Evolutionary conservation across 768 basidiomycete genomes (phyloP).

Genomic region (Auricularia auricula-judae): DNA sequence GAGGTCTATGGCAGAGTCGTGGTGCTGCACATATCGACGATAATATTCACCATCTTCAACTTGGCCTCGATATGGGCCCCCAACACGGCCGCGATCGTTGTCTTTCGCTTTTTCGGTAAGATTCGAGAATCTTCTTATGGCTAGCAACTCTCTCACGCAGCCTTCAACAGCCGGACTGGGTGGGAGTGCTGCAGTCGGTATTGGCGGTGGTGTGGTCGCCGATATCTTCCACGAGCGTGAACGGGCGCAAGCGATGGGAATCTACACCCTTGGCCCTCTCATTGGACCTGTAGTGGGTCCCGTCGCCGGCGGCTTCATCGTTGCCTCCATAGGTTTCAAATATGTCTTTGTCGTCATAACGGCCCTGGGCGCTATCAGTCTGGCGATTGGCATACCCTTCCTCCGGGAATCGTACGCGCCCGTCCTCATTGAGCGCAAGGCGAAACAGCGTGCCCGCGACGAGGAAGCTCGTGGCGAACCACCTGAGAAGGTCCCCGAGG

Average conservation of each 20-base stretch:
- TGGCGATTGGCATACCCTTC: conserved; percentile 8
- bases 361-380: conserved; percentile 9
- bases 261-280: conserved; percentile 12
- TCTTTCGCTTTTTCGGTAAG: conserved; percentile 14
- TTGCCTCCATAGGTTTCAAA: conserved; percentile 6
- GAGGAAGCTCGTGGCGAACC: background rate
- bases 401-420: conserved; percentile 18
- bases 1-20: conserved; percentile 13
- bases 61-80: conserved; percentile 12
- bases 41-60: conserved; percentile 11
- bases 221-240: conserved; percentile 10
- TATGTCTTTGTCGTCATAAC: conserved; percentile 13
- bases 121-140: background rate
- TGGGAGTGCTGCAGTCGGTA: conserved; percentile 10
- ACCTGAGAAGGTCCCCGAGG: conserved; percentile 1
- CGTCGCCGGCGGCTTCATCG: conserved; percentile 10
- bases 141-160: background rate
- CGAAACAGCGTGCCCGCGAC: conserved; percentile 8
- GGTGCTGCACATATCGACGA: conserved; percentile 11
- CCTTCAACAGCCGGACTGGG: conserved; percentile 10
- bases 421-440: conserved; percentile 7
- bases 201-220: conserved; percentile 10
- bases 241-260: conserved; percentile 12
- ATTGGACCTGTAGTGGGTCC: conserved; percentile 9
- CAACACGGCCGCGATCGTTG: conserved; percentile 9